Evolutionary conservation across 2,329 filamentous ascomycete species (phyloP).

Genomic region (Thelonectria discophora): DNA sequence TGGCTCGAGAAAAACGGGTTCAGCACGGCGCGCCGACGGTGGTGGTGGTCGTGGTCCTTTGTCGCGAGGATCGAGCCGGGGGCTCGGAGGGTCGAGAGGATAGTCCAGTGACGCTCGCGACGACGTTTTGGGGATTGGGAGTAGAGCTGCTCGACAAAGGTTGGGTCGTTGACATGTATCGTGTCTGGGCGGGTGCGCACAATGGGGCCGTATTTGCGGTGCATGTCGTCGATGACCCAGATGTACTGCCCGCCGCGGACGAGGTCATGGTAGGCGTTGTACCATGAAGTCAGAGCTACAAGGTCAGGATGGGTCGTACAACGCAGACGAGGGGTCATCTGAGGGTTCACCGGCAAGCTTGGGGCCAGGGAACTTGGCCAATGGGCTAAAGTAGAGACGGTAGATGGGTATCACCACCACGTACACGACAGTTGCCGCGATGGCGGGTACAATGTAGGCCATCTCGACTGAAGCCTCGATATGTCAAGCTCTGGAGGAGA

Average conservation of each 20-base stretch:
- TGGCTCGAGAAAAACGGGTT: constrained; percentile 39
- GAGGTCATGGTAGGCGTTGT: constrained; percentile 28
- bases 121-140: constrained; percentile 20
- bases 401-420: constrained; percentile 27
- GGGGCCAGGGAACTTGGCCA: constrained; percentile 37
- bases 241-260: constrained; percentile 30
- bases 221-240: constrained; percentile 41
- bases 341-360: constrained; percentile 31
- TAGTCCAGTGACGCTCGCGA: constrained; percentile 24
- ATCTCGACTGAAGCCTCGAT: not conserved
- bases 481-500: no score
- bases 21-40: constrained; percentile 31
- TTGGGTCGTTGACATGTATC: constrained; percentile 41
- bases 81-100: constrained; percentile 12
- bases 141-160: constrained; percentile 38
- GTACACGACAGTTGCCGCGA: not conserved
- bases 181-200: constrained; percentile 42
- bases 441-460: not conserved
- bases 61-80: constrained; percentile 31
- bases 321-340: no score
- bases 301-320: not conserved
- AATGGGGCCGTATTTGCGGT: constrained; percentile 49
- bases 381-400: constrained; percentile 32
- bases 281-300: constrained; percentile 26
- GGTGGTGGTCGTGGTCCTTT: constrained; percentile 37